Percentiles rank a stretch among this genome's conserved stretches.
Evolutionary conservation across 2,329 filamentous ascomycete genomes (phyloP).

Genomic region (Chaetoscypha palmicola): DNA sequence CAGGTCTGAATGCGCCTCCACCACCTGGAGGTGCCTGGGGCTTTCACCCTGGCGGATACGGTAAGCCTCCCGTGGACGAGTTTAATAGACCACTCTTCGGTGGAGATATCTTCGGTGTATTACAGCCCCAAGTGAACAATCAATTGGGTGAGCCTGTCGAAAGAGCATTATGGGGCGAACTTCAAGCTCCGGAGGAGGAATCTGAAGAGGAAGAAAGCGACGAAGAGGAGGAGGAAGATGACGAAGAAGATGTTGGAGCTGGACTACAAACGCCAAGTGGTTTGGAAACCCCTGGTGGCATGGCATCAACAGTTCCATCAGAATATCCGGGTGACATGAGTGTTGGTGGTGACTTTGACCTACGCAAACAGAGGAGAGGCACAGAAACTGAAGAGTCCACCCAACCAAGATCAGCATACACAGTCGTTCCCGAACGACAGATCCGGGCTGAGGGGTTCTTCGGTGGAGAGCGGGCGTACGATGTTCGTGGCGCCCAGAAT

Average conservation of each 20-base stretch:
- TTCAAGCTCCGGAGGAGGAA: constrained; percentile 73
- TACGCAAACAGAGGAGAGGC: constrained; percentile 78
- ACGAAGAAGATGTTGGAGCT: constrained; percentile 52
- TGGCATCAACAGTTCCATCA: constrained; percentile 72
- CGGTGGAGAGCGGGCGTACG: constrained; percentile 88
- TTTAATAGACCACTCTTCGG: constrained; percentile 87
- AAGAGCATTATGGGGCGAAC: constrained; percentile 82
- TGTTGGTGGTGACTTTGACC: constrained; percentile 79
- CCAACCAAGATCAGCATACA: constrained; percentile 73
- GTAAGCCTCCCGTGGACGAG: constrained; percentile 91
- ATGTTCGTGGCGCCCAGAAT: constrained; percentile 58
- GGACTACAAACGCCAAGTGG: constrained; percentile 70
- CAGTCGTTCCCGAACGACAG: constrained; percentile 82
- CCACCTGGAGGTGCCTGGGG: constrained; percentile 88
- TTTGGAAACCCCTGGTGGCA: constrained; percentile 72
- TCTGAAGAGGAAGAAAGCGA: constrained; percentile 65
- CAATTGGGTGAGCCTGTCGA: constrained; percentile 75
- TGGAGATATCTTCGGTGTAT: constrained; percentile 86
- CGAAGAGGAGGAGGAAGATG: constrained; percentile 62
- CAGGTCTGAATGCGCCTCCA: constrained; percentile 87
- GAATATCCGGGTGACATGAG: constrained; percentile 71
- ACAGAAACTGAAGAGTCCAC: constrained; percentile 80
- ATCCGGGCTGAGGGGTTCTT: constrained; percentile 89
- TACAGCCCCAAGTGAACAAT: constrained; percentile 52
- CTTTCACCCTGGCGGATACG: constrained; percentile 90